Percentiles rank a stretch among this genome's conserved stretches.
Evolutionary conservation across 306 rosid species (phyloP).

Genomic region (Glycine tomentella): DNA sequence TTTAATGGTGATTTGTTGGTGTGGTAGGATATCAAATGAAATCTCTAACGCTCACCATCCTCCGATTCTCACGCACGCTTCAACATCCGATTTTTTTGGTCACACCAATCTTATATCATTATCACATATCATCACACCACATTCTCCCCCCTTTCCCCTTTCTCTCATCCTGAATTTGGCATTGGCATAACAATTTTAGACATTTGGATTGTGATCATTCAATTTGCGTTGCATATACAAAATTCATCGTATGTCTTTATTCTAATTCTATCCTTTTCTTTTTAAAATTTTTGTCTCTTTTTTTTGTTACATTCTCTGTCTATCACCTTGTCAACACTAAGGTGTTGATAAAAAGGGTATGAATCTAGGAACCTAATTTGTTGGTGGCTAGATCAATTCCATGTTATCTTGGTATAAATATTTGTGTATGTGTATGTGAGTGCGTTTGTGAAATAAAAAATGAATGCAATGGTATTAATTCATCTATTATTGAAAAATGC

Average conservation of each 20-base stretch:
- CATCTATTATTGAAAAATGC: neutral
- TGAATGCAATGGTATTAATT: neutral
- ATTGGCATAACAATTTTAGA: neutral
- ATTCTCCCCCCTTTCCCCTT: neutral
- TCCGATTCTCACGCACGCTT: conserved; percentile 64
- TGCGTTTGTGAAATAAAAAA: too few species aligned
- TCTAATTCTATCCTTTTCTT: neutral
- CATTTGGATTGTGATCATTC: neutral
- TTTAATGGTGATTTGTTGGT: too few species aligned
- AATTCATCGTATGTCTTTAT: conserved; percentile 49
- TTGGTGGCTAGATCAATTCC: neutral
- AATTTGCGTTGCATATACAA: neutral
- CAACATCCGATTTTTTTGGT: conserved; percentile 62
- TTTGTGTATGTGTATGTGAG: neutral
- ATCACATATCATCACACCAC: conserved; percentile 12
- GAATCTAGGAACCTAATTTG: neutral
- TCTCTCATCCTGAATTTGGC: conserved; percentile 46
- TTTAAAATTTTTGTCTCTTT: neutral
- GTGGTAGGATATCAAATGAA: neutral
- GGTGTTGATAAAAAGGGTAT: conserved; percentile 12
- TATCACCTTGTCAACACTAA: neutral
- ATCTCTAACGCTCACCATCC: conserved; percentile 46
- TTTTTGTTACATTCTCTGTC: neutral
- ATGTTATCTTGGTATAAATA: neutral
- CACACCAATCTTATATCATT: conserved; percentile 51